Conservation (phyloP, 306 rosid species). For the Rosa persica region DNA sequence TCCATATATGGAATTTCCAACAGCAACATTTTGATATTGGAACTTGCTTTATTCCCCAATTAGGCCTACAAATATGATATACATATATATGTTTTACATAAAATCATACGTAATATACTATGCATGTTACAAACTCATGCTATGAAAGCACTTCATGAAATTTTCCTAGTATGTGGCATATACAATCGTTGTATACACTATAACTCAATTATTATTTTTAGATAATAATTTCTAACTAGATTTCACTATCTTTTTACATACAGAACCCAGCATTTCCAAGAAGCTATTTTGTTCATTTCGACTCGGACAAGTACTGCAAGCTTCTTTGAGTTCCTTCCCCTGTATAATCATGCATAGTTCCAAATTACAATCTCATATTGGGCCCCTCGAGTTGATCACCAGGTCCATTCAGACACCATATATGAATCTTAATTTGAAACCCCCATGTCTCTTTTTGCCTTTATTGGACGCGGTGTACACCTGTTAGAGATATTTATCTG, state of each 20-base stretch:
- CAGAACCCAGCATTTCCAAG: neutral
- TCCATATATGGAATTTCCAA: neutral
- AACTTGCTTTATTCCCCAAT: neutral
- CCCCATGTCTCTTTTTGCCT: neutral
- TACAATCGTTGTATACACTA: neutral
- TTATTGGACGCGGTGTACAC: conserved; percentile 18
- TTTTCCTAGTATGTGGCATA: neutral
- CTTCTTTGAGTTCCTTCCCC: neutral
- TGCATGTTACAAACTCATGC: neutral
- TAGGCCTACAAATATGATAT: neutral
- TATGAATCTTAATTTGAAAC: neutral
- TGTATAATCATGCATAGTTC: neutral
- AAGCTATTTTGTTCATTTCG: conserved; percentile 21
- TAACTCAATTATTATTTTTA: neutral
- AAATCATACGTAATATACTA: neutral
- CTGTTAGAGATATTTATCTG: neutral
- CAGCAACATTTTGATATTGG: neutral
- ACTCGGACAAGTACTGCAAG: conserved; percentile 3
- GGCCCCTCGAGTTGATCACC: neutral
- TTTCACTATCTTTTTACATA: too few species aligned
- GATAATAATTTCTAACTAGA: neutral
- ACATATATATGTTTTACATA: neutral
- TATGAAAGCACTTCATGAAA: neutral
- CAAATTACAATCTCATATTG: neutral
- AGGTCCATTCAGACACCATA: neutral